Percentiles rank a stretch among this genome's conserved stretches.
These are phyloP conservation scores for Heliamphora pulchella DNA, from an alignment of 179 eudicot genomes.

Conservation along the genomic window DNA sequence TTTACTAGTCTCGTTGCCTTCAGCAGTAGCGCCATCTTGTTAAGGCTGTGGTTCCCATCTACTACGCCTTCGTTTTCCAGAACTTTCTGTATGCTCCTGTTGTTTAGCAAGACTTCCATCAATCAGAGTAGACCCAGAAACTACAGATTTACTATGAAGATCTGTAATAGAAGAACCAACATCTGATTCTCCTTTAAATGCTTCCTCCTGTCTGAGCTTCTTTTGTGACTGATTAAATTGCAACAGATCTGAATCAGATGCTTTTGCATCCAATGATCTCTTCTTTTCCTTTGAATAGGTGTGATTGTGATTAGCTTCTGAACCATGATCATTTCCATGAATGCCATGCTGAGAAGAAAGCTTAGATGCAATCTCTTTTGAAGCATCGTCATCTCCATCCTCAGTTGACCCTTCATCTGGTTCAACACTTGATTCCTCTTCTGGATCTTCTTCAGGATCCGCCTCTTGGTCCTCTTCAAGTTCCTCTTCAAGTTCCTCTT, in stretches of 20 bases:
- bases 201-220: conserved; percentile 14
- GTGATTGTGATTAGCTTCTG: neutral
- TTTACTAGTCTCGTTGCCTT: conserved; percentile 4
- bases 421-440: conserved; percentile 18
- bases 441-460: conserved; percentile 19
- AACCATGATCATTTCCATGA: neutral
- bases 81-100: conserved; percentile 15
- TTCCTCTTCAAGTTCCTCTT: conserved; percentile 9
- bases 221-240: conserved; percentile 10
- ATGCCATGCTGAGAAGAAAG: neutral
- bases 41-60: conserved; percentile 22
- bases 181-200: conserved; percentile 6
- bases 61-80: conserved; percentile 17
- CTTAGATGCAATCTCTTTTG: conserved; percentile 4
- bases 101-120: conserved; percentile 11
- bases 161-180: neutral
- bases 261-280: conserved; percentile 10
- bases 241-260: neutral
- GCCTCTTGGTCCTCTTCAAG: conserved; percentile 12
- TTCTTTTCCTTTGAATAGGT: conserved; percentile 14
- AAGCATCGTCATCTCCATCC: conserved; percentile 3
- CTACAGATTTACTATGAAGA: conserved; percentile 9
- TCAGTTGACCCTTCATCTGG: conserved; percentile 4
- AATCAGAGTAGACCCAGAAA: neutral
- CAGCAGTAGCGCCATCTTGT: conserved; percentile 10